Evolutionary conservation across 352 stramenopile species (phyloP).

Genomic region (Phytopythium sindhum): DNA sequence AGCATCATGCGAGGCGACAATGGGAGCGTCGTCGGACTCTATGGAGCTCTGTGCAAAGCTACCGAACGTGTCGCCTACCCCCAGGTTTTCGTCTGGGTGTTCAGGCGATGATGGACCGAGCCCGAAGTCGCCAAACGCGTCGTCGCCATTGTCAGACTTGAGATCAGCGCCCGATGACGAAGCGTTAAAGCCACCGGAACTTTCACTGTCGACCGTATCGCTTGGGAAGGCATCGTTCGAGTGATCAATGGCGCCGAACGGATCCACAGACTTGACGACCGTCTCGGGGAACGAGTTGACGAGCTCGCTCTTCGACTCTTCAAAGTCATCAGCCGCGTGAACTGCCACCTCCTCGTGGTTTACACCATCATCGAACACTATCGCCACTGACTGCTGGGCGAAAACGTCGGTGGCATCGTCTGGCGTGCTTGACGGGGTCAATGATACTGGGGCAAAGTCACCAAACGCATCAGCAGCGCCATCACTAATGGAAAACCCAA

Average conservation of each 20-base stretch:
- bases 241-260: background rate
- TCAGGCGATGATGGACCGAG: conserved; percentile 14
- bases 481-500: background rate
- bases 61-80: conserved; percentile 17
- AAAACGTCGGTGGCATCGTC: background rate
- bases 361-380: background rate
- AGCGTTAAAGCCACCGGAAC: conserved; percentile 30
- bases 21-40: background rate
- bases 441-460: background rate
- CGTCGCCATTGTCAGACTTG: conserved; percentile 2
- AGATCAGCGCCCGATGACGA: conserved; percentile 1
- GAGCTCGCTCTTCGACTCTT: background rate
- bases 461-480: background rate
- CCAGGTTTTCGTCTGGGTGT: conserved; percentile 7
- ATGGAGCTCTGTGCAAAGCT: conserved; percentile 29
- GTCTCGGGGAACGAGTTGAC: too few relatives aligned
- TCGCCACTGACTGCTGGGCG: background rate
- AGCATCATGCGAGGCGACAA: background rate
- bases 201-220: background rate
- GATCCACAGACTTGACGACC: background rate
- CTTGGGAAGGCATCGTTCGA: background rate
- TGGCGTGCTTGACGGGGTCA: background rate
- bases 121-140: conserved; percentile 38
- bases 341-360: background rate
- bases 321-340: background rate